Evolutionary conservation across 2,329 filamentous ascomycete species (phyloP).

Genomic region (Apiospora rasikravindrae): DNA sequence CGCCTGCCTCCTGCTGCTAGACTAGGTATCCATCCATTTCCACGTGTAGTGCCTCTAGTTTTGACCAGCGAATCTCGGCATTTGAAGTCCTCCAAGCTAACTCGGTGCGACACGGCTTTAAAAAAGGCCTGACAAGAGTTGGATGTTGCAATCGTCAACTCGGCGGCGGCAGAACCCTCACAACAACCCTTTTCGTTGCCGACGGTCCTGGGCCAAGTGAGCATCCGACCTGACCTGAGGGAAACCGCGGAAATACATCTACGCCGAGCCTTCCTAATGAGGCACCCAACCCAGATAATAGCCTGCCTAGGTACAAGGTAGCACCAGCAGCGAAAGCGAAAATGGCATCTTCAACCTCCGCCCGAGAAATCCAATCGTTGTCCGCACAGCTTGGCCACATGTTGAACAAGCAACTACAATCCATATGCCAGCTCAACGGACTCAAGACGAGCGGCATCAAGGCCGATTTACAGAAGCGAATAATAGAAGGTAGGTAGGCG

Average conservation of each 20-base stretch:
- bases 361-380: conserved; percentile 50
- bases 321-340: conserved; percentile 20
- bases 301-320: conserved; percentile 33
- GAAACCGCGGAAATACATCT: conserved; percentile 5
- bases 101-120: neutral
- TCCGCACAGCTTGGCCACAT: conserved; percentile 52
- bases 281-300: conserved; percentile 26
- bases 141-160: neutral
- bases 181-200: neutral
- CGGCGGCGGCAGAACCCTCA: neutral
- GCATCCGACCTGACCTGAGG: conserved; percentile 18
- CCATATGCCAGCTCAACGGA: conserved; percentile 76
- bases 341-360: conserved; percentile 33
- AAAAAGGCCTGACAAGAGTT: neutral
- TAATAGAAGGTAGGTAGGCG: conserved; percentile 73
- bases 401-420: conserved; percentile 71
- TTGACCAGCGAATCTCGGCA: neutral
- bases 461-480: conserved; percentile 77
- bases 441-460: conserved; percentile 85
- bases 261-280: conserved; percentile 35
- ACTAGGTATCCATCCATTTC: neutral
- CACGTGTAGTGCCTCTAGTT: neutral
- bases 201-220: neutral
- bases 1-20: neutral
- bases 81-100: neutral